Conservation (phyloP, 345 rosid genomes). For the Murraya paniculata region DNA sequence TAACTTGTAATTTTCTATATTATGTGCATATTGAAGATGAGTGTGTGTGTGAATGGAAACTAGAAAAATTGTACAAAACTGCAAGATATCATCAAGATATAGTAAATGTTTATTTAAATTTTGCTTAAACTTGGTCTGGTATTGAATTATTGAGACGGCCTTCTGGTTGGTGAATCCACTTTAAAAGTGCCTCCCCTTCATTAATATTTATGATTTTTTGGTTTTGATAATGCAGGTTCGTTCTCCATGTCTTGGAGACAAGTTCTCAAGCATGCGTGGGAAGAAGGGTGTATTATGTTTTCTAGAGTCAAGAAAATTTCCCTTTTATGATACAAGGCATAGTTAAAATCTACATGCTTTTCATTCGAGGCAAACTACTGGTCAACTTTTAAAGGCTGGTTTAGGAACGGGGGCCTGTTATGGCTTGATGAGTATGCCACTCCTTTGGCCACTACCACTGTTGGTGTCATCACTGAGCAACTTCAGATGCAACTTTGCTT, state of each 20-base stretch:
- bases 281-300: slow-evolving; percentile 94
- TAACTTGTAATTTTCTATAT: neutral
- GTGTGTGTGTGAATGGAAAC: neutral
- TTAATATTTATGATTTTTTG: neutral
- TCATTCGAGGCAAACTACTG: slow-evolving; percentile 93
- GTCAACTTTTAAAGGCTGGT: slow-evolving; percentile 92
- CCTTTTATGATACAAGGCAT: slow-evolving; percentile 88
- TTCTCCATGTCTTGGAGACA: slow-evolving; percentile 85
- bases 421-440: slow-evolving; percentile 66
- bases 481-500: slow-evolving; percentile 61
- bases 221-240: slow-evolving; percentile 54
- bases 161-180: neutral
- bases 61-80: neutral
- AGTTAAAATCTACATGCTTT: slow-evolving; percentile 92
- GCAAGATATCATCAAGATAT: neutral
- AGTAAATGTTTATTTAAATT: neutral
- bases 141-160: neutral
- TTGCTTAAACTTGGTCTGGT: neutral
- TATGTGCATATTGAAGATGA: neutral
- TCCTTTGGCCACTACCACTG: slow-evolving; percentile 78
- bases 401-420: slow-evolving; percentile 85
- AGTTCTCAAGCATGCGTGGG: slow-evolving; percentile 97
- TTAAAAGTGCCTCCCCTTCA: too few species aligned
- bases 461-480: slow-evolving; percentile 73
- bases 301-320: slow-evolving; percentile 81